These are phyloP conservation scores for Kregervanrija pseudodelftensis DNA, from an alignment of 805 yeast genomes.

Conservation along the genomic window DNA sequence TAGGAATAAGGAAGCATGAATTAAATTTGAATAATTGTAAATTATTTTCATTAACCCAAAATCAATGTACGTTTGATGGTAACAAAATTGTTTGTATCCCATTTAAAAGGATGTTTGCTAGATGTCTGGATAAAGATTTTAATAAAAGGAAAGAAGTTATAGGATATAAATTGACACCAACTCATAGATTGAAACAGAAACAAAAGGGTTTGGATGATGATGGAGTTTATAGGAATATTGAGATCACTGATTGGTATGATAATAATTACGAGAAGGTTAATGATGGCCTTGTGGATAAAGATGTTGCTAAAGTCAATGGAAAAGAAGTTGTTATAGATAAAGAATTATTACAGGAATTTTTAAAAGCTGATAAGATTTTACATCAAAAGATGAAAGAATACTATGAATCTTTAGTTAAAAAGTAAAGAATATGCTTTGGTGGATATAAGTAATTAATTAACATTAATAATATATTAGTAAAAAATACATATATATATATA, in stretches of 20 bases:
- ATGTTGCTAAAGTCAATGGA: conserved; percentile 9
- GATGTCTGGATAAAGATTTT: conserved; percentile 29
- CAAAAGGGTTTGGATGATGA: conserved; percentile 1
- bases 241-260: conserved; percentile 31
- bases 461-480: neutral
- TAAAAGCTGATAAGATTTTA: conserved; percentile 26
- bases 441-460: neutral
- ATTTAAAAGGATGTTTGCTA: conserved; percentile 39
- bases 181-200: conserved; percentile 8
- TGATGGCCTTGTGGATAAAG: conserved; percentile 4
- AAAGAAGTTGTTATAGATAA: conserved; percentile 4
- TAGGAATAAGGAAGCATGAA: conserved; percentile 4
- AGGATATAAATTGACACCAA: conserved; percentile 25
- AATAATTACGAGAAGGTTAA: conserved; percentile 20
- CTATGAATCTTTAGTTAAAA: conserved; percentile 12
- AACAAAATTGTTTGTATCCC: conserved; percentile 39
- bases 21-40: conserved; percentile 16
- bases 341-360: conserved; percentile 20
- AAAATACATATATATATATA: neutral
- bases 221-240: conserved; percentile 26
- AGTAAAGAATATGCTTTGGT: neutral
- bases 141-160: conserved; percentile 16
- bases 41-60: conserved; percentile 36
- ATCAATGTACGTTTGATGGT: conserved; percentile 40
- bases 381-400: conserved; percentile 23